Percentiles rank a stretch among this genome's conserved stretches.
phyloP scores from a whole-genome alignment of 192 early-diverging fungal species.

The Lobosporangium transversale region DNA sequence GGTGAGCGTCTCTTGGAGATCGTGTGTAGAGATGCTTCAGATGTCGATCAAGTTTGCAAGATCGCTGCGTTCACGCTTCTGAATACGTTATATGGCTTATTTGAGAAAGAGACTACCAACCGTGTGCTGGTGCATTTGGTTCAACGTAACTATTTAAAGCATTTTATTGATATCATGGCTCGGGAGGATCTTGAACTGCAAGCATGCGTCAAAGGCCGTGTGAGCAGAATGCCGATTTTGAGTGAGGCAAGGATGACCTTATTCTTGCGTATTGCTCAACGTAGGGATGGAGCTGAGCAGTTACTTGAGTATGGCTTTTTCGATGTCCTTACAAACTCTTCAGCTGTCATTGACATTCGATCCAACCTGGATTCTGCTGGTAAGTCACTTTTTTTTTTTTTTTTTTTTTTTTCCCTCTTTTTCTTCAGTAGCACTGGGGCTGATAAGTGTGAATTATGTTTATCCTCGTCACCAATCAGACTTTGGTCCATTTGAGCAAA shows the following conservation, averaged over 20 bases:
- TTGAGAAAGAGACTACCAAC: slow-evolving; percentile 54
- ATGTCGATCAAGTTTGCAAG: slow-evolving; percentile 83
- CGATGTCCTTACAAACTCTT: slow-evolving; percentile 68
- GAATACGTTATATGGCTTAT: slow-evolving; percentile 70
- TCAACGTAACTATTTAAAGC: slow-evolving; percentile 65
- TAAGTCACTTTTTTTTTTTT: neutral
- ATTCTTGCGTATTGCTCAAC: slow-evolving; percentile 81
- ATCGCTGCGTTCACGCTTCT: slow-evolving; percentile 86
- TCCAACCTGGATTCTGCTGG: slow-evolving; percentile 37
- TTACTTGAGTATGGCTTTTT: slow-evolving; percentile 83
- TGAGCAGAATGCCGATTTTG: slow-evolving; percentile 57
- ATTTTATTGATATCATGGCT: slow-evolving; percentile 66
- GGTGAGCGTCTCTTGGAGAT: slow-evolving; percentile 81
- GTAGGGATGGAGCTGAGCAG: slow-evolving; percentile 76
- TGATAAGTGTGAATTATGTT: neutral
- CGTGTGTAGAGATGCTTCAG: slow-evolving; percentile 83
- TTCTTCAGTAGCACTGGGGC: too few relatives aligned
- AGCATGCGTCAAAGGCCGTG: slow-evolving; percentile 58
- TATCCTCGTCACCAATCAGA: neutral
- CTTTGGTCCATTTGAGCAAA: slow-evolving; percentile 48
- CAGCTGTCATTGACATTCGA: slow-evolving; percentile 51
- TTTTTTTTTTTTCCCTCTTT: neutral
- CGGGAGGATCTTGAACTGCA: slow-evolving; percentile 72
- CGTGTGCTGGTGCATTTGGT: slow-evolving; percentile 58
- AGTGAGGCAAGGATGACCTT: slow-evolving; percentile 86